Base-by-base conservation (phyloP, 176 grass and related monocot genomes). In the Phragmites australis region DNA sequence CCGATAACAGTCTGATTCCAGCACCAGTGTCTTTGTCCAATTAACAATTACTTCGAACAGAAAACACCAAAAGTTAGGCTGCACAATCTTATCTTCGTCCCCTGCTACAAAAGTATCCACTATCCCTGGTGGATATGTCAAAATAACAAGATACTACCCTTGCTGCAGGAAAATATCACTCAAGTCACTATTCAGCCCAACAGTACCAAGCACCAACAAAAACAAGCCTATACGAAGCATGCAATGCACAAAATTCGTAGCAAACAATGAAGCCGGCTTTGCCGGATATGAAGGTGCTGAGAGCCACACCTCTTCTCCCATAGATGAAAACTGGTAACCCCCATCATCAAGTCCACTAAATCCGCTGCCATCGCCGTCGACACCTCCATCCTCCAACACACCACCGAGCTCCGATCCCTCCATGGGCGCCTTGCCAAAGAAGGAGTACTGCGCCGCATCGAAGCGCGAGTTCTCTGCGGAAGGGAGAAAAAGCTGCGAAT, bases 381-480 rank as follows among this genome's bases (percentile, higher is more conserved):
- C 60, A 10, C 65, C 79, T 22, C 68, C 89, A 81, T 95, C 91
- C 37, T 88, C 96, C 77, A 89, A 81, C 46, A 97, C n/a, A 13
- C 82, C 66, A 29, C 92, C 88, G 79, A 99, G 76, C 48, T 93
- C 96, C 77, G 84, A 21, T 23, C 76, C 90, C 60, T 93, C 90
- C 86, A 91, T 75, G 19, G 74, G 41, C 47, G 78, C 72, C 82
- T 94, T 93, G 27, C 90, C 90, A 14, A 94, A 98, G 73, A 98
- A 94, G 30, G 86, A 70, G 37, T 98, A 98, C 83, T 83, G 88
- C 66, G 74, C 71, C 40, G 90, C 88, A 75, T 98, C 96, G 71
- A 94, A 98, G 43, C 45, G 70, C 65, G 73, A 47, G 72, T 72
- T 89, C 21, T 81, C 94, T 97, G 90, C 82, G 59, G 6, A 18